Conservation (phyloP, 1,139 yeast species). For the Petasospora rhodanensis region DNA sequence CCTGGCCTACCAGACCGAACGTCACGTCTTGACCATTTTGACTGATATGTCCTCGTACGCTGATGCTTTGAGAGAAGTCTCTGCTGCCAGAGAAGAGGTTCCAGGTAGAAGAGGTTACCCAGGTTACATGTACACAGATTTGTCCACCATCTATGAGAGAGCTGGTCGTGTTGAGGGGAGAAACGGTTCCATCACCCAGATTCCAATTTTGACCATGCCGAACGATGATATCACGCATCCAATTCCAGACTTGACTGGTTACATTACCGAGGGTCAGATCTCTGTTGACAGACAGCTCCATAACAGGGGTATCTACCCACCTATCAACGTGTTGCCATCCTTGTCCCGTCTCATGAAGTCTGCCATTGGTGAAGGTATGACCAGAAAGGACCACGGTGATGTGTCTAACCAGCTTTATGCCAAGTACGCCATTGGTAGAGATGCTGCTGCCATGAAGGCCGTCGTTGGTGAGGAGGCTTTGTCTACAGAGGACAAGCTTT, state of each 20-base stretch:
- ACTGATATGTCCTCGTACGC: constrained; percentile 99
- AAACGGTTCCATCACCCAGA: constrained; percentile 98
- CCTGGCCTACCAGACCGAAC: constrained; percentile 97
- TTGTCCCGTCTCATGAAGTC: constrained; percentile 97
- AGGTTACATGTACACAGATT: constrained; percentile 99
- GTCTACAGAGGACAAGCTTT: constrained; percentile 94
- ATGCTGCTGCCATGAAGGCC: constrained; percentile 99
- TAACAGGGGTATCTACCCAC: constrained; percentile 97
- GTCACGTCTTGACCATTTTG: constrained; percentile 95
- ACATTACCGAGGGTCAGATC: constrained; percentile 98
- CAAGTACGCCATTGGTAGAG: constrained; percentile 98
- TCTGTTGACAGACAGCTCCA: constrained; percentile 93
- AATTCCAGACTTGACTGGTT: constrained; percentile 99
- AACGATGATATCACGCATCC: constrained; percentile 99
- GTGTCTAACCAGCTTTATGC: constrained; percentile 98
- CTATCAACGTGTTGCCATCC: constrained; percentile 96
- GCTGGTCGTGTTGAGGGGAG: constrained; percentile 99
- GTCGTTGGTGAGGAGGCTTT: constrained; percentile 99
- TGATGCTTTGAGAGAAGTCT: constrained; percentile 98
- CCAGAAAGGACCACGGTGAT: constrained; percentile 99
- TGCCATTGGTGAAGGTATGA: constrained; percentile 99
- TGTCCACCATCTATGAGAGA: constrained; percentile 97
- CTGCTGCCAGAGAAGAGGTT: constrained; percentile 99
- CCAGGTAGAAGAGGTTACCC: constrained; percentile 99
- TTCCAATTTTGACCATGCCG: constrained; percentile 98